Base-by-base conservation (phyloP, 768 basidiomycete genomes). In the Pluteus cervinus region DNA sequence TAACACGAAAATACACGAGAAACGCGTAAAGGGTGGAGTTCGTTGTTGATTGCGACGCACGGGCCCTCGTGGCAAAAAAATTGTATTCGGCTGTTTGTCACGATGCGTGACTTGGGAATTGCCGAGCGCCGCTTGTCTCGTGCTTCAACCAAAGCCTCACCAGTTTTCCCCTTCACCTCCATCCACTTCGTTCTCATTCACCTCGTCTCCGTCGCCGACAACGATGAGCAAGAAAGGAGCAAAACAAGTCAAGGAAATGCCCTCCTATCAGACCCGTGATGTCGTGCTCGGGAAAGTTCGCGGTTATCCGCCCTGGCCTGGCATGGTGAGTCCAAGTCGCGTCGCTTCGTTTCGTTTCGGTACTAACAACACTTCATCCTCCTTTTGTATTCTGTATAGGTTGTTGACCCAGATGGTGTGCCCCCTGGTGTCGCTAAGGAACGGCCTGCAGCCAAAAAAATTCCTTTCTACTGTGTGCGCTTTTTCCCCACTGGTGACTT, bases 401-500 rank as follows among this genome's bases (percentile, higher is more conserved):
- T 98, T 46, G 79, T 89, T 31, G 84, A 92, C 54, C 81, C 84
- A 0, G 74, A 77, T 5, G 58, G 49, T 3, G 79, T 86, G 0
- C 82, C 85, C 15, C 46, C 64, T 12, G 46, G 42, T 2, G 91
- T 97, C 4, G 47, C 61, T 36, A 76, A 68, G 47, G 84, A 87
- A 54, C 82, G 82, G 14, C 90, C 93, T 7, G 57, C 62, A 3
- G 71, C 68, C 50, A 86, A 83, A 62, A 92, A 86, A 61, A 65
- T 74, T 7, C 66, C 64, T 9, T 82, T 79, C 47, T 82, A 86
- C 61, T 73, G 71, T 37, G 62, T 76, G 22, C 71, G 82, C 46
- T 99, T 93, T 75, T 98, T 96, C 75, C 92, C 96, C 4, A 75
- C 75, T 20, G 92, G 87, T 36, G 94, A 97, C 62, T 87, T 81